Conservation (phyloP, 768 basidiomycete genomes). For the Rhodocollybia butyracea region DNA sequence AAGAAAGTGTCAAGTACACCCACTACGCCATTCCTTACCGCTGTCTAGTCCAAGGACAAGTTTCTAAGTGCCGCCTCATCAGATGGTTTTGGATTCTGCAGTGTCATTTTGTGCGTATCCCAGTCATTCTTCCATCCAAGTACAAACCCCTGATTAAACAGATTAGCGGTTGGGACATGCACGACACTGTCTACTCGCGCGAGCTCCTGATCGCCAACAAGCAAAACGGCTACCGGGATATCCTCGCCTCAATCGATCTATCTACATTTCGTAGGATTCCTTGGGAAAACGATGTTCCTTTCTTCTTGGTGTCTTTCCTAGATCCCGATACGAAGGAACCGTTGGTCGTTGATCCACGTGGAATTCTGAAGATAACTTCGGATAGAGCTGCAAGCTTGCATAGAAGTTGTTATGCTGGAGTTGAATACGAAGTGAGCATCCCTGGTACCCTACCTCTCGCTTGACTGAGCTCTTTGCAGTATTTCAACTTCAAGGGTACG, state of each 20-base stretch:
- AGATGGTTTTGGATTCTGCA: slow-evolving; percentile 91
- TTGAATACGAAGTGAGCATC: slow-evolving; percentile 83
- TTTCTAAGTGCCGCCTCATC: slow-evolving; percentile 78
- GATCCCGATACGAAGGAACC: slow-evolving; percentile 83
- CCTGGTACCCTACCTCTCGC: not conserved
- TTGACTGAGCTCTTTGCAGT: slow-evolving; percentile 39
- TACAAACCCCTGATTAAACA: slow-evolving; percentile 9
- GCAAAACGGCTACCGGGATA: slow-evolving; percentile 88
- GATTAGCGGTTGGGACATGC: slow-evolving; percentile 85
- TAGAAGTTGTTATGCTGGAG: slow-evolving; percentile 74
- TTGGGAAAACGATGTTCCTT: slow-evolving; percentile 89
- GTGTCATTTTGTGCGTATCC: slow-evolving; percentile 79
- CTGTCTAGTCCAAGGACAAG: slow-evolving; percentile 80
- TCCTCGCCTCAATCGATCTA: slow-evolving; percentile 84
- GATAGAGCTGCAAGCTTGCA: slow-evolving; percentile 46
- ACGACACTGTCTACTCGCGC: slow-evolving; percentile 78
- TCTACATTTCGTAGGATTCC: slow-evolving; percentile 85
- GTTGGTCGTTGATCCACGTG: slow-evolving; percentile 81
- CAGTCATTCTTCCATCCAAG: not conserved
- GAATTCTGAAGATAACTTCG: slow-evolving; percentile 62
- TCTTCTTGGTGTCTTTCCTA: slow-evolving; percentile 89
- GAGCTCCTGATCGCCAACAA: slow-evolving; percentile 91
- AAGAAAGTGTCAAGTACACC: not conserved
- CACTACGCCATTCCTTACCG: slow-evolving; percentile 3
- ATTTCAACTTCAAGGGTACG: slow-evolving; percentile 87